phyloP scores from a whole-genome alignment of 1,139 yeast genomes.

The Groenewaldozyma sp. region DNA sequence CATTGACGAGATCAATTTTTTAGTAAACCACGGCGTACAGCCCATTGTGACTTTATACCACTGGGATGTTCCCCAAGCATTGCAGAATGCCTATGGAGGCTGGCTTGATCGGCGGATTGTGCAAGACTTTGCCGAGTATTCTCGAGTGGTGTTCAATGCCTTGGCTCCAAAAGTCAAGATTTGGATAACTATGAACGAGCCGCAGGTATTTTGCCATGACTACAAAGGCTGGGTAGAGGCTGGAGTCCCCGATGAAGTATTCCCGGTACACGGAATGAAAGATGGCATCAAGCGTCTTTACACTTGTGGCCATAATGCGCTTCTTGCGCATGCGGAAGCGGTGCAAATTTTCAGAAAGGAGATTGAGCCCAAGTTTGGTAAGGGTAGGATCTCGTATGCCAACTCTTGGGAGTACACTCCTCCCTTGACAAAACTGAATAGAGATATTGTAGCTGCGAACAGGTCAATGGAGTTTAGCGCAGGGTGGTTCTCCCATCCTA shows the following conservation, averaged over 20 bases:
- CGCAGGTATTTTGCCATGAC: slow-evolving; percentile 22
- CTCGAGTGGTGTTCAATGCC: slow-evolving; percentile 29
- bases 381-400: slow-evolving; percentile 21
- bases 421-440: slow-evolving; percentile 13
- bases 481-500: slow-evolving; percentile 29
- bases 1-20: slow-evolving; percentile 30
- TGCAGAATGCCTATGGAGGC: slow-evolving; percentile 25
- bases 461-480: slow-evolving; percentile 26
- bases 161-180: slow-evolving; percentile 31
- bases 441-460: slow-evolving; percentile 24
- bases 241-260: slow-evolving; percentile 12
- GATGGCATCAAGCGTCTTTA: slow-evolving; percentile 13
- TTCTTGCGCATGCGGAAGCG: slow-evolving; percentile 28
- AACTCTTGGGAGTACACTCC: slow-evolving; percentile 24
- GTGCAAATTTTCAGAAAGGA: slow-evolving; percentile 29
- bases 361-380: slow-evolving; percentile 23
- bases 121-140: slow-evolving; percentile 31
- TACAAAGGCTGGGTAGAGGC: slow-evolving; percentile 13
- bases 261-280: slow-evolving; percentile 16
- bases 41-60: slow-evolving; percentile 33
- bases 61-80: slow-evolving; percentile 30
- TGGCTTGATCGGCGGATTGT: slow-evolving; percentile 26
- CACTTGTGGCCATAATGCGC: slow-evolving; percentile 25
- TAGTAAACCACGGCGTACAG: slow-evolving; percentile 26
- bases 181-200: slow-evolving; percentile 33